These are phyloP conservation scores for Arbutus unedo DNA, from an alignment of 148 eudicot species.

Conservation along the genomic window DNA sequence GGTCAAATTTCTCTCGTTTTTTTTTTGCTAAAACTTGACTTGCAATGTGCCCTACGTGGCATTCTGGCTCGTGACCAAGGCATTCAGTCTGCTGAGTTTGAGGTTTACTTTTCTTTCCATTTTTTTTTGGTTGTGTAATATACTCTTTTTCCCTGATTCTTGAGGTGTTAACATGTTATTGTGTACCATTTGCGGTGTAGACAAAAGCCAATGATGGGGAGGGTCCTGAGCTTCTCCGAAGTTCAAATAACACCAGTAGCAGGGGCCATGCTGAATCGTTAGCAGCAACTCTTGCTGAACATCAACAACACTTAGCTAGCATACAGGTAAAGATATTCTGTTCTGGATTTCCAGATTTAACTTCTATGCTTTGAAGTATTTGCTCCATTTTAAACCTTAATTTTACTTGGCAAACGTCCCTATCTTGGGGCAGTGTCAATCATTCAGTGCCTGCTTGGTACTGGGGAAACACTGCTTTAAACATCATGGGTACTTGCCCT, in stretches of 20 bases:
- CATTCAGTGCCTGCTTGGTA: neutral
- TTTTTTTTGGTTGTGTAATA: neutral
- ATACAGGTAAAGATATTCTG: slow-evolving; percentile 56
- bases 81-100: neutral
- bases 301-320: slow-evolving; percentile 89
- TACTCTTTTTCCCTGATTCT: neutral
- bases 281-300: slow-evolving; percentile 88
- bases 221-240: slow-evolving; percentile 90
- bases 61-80: slow-evolving; percentile 2
- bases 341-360: neutral
- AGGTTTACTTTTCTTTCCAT: neutral
- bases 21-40: neutral
- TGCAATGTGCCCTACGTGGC: neutral
- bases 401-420: neutral
- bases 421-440: neutral
- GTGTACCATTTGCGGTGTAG: slow-evolving; percentile 30
- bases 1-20: neutral
- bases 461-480: neutral
- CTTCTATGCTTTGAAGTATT: neutral
- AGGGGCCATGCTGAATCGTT: slow-evolving; percentile 90
- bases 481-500: neutral
- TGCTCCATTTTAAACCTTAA: neutral
- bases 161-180: slow-evolving; percentile 9
- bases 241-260: slow-evolving; percentile 58
- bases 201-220: slow-evolving; percentile 93